Evolutionary conservation across 169 alveolate species (phyloP).

Genomic region (Toxoplasma gondii): DNA sequence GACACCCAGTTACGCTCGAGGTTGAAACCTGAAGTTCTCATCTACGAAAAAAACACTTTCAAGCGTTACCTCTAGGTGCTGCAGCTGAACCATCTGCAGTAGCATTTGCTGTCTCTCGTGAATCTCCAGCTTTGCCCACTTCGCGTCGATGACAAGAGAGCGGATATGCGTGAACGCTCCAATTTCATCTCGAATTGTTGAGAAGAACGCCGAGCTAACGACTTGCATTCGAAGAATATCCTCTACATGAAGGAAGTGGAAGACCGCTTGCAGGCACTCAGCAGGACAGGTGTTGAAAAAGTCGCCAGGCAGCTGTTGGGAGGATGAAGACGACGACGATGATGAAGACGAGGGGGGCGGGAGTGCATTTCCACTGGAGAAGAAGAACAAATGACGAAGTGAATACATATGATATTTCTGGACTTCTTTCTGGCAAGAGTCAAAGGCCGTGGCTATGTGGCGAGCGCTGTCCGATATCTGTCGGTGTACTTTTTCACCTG

Average conservation of each 20-base stretch:
- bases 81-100: constrained; percentile 30
- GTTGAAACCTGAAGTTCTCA: too few species aligned
- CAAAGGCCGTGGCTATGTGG: background rate
- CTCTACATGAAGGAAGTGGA: constrained; percentile 18
- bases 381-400: background rate
- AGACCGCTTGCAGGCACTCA: background rate
- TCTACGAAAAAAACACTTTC: too few species aligned
- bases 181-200: background rate
- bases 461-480: background rate
- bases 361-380: background rate
- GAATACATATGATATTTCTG: background rate
- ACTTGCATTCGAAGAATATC: constrained; percentile 52
- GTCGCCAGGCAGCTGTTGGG: constrained; percentile 1
- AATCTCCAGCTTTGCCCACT: constrained; percentile 43
- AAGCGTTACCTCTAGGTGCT: background rate
- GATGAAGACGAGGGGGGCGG: background rate
- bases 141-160: background rate
- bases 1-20: too few species aligned
- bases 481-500: background rate
- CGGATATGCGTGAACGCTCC: constrained; percentile 41
- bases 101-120: constrained; percentile 50
- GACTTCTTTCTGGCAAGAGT: background rate
- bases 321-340: background rate
- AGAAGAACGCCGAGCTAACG: constrained; percentile 33
- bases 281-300: constrained; percentile 25